Percentiles rank a stretch among this genome's conserved stretches.
Conservation (phyloP, 768 basidiomycete genomes). For the Tricholoma terreum region DNA sequence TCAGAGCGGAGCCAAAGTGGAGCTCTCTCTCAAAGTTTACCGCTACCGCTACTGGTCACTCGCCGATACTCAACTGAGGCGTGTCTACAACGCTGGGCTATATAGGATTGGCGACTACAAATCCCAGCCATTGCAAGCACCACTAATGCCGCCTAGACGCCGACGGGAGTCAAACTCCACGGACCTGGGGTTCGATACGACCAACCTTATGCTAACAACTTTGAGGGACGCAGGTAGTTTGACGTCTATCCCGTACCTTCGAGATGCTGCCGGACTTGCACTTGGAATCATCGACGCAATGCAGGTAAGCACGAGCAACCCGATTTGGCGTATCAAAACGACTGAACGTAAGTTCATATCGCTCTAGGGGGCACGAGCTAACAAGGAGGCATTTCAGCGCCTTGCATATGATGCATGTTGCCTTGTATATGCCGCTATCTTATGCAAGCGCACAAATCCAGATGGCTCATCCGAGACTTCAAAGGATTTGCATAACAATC, state of each 20-base stretch:
- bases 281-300: neutral
- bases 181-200: neutral
- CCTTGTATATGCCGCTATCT: neutral
- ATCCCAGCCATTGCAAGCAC: too few species aligned
- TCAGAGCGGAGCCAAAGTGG: too few species aligned
- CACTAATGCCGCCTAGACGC: too few species aligned
- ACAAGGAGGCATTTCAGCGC: neutral
- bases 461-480: neutral
- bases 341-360: neutral
- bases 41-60: too few species aligned
- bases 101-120: too few species aligned
- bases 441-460: neutral
- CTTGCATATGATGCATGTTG: neutral
- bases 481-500: neutral
- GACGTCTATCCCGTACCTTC: slow-evolving; percentile 4
- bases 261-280: slow-evolving; percentile 2
- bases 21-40: too few species aligned
- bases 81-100: too few species aligned
- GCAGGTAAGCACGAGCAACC: neutral
- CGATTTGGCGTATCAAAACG: neutral
- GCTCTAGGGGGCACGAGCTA: neutral
- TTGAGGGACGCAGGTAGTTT: slow-evolving; percentile 4
- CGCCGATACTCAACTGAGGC: too few species aligned
- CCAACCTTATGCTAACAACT: neutral
- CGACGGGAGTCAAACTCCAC: too few species aligned